Conservation (phyloP, 495 filamentous ascomycete species). For the Poronia punctata region DNA sequence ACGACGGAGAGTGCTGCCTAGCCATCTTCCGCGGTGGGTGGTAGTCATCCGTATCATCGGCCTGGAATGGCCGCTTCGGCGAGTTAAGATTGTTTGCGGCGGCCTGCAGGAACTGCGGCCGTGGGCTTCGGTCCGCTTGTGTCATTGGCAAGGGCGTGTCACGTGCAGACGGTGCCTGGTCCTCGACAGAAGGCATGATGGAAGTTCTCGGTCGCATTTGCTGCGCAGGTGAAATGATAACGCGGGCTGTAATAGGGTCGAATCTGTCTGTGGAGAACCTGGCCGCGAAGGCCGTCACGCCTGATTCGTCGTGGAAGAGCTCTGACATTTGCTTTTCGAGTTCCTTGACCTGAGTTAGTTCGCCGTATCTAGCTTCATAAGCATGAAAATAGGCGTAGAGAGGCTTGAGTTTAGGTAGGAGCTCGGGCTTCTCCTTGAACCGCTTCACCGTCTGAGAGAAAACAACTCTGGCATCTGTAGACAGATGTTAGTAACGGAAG, state of each 20-base stretch:
- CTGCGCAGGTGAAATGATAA: constrained; percentile 71
- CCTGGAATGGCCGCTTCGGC: constrained; percentile 65
- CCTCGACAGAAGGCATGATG: constrained; percentile 46
- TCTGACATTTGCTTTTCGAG: constrained; percentile 89
- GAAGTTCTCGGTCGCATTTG: constrained; percentile 61
- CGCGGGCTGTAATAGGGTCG: constrained; percentile 63
- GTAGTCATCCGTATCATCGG: constrained; percentile 66
- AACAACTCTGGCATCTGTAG: constrained; percentile 80
- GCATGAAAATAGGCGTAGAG: constrained; percentile 87
- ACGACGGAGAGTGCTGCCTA: constrained; percentile 71
- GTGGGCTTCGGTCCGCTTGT: constrained; percentile 34
- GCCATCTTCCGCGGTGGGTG: constrained; percentile 71
- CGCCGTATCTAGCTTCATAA: constrained; percentile 91
- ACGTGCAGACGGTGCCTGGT: constrained; percentile 37
- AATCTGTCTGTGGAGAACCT: constrained; percentile 57
- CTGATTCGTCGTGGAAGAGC: constrained; percentile 80
- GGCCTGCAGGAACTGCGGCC: constrained; percentile 43
- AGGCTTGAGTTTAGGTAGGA: constrained; percentile 66
- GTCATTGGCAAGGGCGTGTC: constrained; percentile 42
- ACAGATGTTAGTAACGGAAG: not conserved
- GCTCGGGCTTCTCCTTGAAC: constrained; percentile 64
- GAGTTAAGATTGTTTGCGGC: constrained; percentile 43
- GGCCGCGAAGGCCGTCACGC: constrained; percentile 63
- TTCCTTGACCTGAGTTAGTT: constrained; percentile 79
- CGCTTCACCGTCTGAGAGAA: constrained; percentile 87